Evolutionary conservation across 345 rosid genomes (phyloP), one percentile per base, ranked within the genome.

Genomic region (Bretschneidera sinensis): DNA sequence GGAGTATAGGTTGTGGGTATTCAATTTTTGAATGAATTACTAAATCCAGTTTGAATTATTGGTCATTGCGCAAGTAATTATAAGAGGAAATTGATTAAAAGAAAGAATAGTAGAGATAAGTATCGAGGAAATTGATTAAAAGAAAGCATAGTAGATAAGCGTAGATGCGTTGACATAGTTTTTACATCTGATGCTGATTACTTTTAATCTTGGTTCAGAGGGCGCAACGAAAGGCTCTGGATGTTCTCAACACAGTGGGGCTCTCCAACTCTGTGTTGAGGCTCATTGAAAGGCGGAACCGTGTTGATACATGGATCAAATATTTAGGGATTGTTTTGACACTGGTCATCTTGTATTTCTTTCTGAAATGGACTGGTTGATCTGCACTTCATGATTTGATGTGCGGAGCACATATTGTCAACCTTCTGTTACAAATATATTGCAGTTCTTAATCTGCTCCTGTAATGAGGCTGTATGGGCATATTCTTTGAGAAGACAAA

Each of bases 201-300:
- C 15, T 14, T 39, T 7, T 7, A 11, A 39, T 39, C 16, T 39
- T 7, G 11, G 45, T 39, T 39, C 83, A 87, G 97, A 77, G 83
- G 51, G 97, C 95, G 24, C 97, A 94, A 61, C 79, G 98, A 66
- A 92, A 89, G 65, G 97, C 98, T 62, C 59, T 85, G 81, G 91
- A 84, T 74, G 86, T 87, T 48, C 82, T 88, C 9, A 90, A 90
- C 76, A 94, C 95, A 0, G 92, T 90, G 54, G 99, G 99, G 52
- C 96, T 86, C 48, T 90, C 99, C 51, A 94, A 81, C 65, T 85
- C 96, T 0, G 92, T 90, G 20, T 60, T 94, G 83, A 88, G 92
- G 77, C 88, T 94, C 48, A 80, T 94, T 17, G 97, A 90, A 79
- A 82, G 92, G 84, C 83, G 99, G 59, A 89, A 81, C 71, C 99